Evolutionary conservation across 1,284 basidiomycete genomes (phyloP), one percentile per base, ranked within the genome.

Genomic region (Pseudozyma sp.): DNA sequence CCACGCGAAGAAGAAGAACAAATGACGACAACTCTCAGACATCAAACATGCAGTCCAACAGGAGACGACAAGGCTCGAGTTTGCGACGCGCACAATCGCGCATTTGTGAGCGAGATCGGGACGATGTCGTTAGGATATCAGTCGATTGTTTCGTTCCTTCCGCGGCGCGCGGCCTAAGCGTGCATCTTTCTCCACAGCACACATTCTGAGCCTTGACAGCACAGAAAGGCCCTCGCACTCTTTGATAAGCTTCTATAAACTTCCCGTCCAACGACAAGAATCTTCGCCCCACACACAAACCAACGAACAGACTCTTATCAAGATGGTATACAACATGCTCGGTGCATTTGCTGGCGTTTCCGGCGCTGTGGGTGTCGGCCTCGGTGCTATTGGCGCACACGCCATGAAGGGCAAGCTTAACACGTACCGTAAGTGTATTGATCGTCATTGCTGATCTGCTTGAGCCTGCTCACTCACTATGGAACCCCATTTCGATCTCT

Each of bases 311-410:
- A 36, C 43, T 10, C 21, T 57, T 31, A 3, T 6, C 65, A 71
- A 68, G 38, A 70, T 71, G 54, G 52, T 64, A 44, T 71, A 60
- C 58, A 56, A 66, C 39, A 75, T 76, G 52, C 73, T 77, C 40
- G 55, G 65, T 52, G 38, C 63, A 0, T 80, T 80, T 52, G 79
- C 79, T 50, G 70, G 77, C 21, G 19, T 79, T 25, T 73, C 75
- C 13, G 79, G 79, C 14, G 79, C 79, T 12, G 54, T 77, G 43
- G 70, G 66, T n/a, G 77, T 79, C 39, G 64, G 68, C 11, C 56
- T 70, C 14, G 79, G 79, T 45, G 82, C 81, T 43, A 75, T 83
- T 50, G 82, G 81, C 18, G 75, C 82, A 0, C 82, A 84, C 47
- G 81, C 73, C 10, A 69, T 83, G 39, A 83, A 83, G 75, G 39